Base-by-base conservation (phyloP, 1,284 basidiomycete species). In the Ceratobasidium sp. region DNA sequence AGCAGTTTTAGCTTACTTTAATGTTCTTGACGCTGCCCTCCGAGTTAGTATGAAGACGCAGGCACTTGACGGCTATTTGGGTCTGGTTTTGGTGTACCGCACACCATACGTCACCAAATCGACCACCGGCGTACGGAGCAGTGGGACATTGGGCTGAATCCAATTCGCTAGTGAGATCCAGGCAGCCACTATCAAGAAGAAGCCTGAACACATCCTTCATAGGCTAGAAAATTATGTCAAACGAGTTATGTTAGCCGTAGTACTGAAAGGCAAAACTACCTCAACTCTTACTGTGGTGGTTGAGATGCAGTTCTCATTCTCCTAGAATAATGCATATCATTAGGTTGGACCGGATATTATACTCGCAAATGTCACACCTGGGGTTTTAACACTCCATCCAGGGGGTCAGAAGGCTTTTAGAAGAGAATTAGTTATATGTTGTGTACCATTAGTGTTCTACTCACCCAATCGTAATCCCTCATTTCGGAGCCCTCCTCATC, bases 51-150 rank as follows among this genome's bases (percentile, higher is more conserved):
- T 67, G 64, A 5, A 67, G 44, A 44, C 64, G 26, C 42, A 67
- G 26, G 42, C 64, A 67, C 40, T 70, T 70, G 51, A 70, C 42
- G 18, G 51, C 68, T 15, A 70, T 33, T 10, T 39, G 28, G 28
- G 68, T 42, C 12, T 18, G 12, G 20, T 70, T n/a, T 3, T 28
- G 5, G 7, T 56, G 33, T 4, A 12, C 39, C 2, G 51, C 68
- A 7, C 53, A 40, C 68, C 68, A 70, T 7, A 70, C 68, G 20
- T 70, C 68, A 3, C 68, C 68, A 33, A 55, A 70, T 2, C 68
- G 51, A 2, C 68, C 68, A 4, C 51, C 49, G 3, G 68, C 51
- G 49, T 28, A 39, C 26, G 68, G 23, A 2, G 53, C 28, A 0
- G 6, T n/a, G 13, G 68, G 53, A 26, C 28, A 55, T 18, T 20